Percentiles rank a stretch among this genome's conserved stretches.
Evolutionary conservation across 176 grass and related monocot species (phyloP).

Genomic region (Guadua angustifolia): DNA sequence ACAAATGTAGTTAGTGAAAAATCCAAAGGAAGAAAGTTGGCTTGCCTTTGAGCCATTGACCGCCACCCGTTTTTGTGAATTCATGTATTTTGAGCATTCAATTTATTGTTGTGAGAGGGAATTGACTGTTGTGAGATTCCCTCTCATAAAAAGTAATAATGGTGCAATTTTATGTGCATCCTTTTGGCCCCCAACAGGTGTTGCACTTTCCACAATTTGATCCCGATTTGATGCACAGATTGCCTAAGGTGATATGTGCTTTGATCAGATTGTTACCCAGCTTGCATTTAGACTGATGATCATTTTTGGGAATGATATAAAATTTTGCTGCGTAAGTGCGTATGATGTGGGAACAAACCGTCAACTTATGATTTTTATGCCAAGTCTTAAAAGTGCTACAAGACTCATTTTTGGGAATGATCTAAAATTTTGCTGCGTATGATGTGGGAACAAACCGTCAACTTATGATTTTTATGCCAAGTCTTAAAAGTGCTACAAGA

Average conservation of each 20-base stretch:
- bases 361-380: neutral
- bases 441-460: neutral
- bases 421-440: neutral
- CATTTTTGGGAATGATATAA: neutral
- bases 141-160: neutral
- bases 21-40: neutral
- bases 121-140: neutral
- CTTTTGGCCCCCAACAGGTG: neutral
- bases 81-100: neutral
- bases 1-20: neutral
- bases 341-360: neutral
- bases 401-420: neutral
- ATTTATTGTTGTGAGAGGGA: neutral
- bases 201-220: neutral
- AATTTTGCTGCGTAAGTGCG: neutral
- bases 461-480: neutral
- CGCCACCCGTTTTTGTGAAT: neutral
- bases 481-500: neutral
- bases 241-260: neutral
- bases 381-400: too few relatives aligned
- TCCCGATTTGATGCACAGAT: neutral
- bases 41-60: neutral
- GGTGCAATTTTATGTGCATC: neutral
- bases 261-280: neutral
- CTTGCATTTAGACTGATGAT: neutral